Evolutionary conservation across 768 basidiomycete species (phyloP), one percentile per base, ranked within the genome.

Genomic region (Coprinopsis sp.): DNA sequence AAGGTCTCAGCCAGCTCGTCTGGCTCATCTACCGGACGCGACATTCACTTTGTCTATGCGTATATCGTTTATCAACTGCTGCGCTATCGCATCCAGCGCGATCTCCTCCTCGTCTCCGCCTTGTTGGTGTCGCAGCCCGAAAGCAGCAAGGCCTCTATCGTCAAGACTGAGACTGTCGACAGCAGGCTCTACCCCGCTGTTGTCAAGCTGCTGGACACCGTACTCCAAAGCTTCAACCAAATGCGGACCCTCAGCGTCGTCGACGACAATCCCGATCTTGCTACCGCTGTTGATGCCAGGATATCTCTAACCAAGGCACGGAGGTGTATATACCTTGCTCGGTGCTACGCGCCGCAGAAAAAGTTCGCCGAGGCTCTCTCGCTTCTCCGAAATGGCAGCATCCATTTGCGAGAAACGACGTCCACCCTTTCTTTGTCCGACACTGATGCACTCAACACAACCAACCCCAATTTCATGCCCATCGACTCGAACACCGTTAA

Each of bases 41-140:
- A 91, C 58, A 79, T 90, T 21, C 78, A 85, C 24, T 92, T 93
- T 56, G 78, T 94, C 40, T 87, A 96, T 55, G 79, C 87, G 14
- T 95, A 85, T 61, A 81, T 95, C 55, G 76, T 89, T 37, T 92
- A 91, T 64, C 87, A 91, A 52, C 81, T 96, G 25, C 78, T 96
- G 40, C 81, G 89, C 16, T 79, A 84, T 42, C 88, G 94, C 7
- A 91, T 91, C 42, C 82, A 92, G 59, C 85, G 94, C 13, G 94
- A 98, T 58, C 75, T 91, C 3, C 76, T 92, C 19, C 77, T 96
- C 38, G 76, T 87, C 50, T 78, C 77, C 19, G 79, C 85, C 2
- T 71, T 84, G 2, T 69, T 87, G 31, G 59, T 70, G 6, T 75
- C 68, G 5, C 74, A 76, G 47, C 65, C 55, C 2, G 50, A 59